Evolutionary conservation across 2,329 filamentous ascomycete species (phyloP).

Genomic region (Curvularia sp.): DNA sequence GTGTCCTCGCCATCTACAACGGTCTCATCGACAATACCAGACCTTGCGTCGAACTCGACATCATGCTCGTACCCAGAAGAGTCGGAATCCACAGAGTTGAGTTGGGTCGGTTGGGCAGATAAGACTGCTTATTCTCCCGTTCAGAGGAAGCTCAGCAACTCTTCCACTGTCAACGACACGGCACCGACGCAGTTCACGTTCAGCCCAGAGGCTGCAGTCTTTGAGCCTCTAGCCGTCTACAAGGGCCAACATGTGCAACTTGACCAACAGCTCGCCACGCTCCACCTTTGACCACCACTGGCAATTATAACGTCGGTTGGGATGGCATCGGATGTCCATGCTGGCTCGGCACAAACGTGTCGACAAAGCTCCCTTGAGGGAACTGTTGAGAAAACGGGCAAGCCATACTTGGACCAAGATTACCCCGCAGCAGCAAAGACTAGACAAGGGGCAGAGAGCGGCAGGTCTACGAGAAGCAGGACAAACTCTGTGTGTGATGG

Average conservation of each 20-base stretch:
- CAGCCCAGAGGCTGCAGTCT: conserved; percentile 34
- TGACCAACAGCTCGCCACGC: conserved; percentile 22
- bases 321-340: conserved; percentile 24
- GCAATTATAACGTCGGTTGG: conserved; percentile 7
- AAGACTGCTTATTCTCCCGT: conserved; percentile 35
- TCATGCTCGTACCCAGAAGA: conserved; percentile 23
- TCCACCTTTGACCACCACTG: conserved; percentile 29
- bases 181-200: conserved; percentile 26
- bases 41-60: conserved; percentile 24
- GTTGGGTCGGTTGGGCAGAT: conserved; percentile 45
- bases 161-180: conserved; percentile 26
- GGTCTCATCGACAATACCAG: conserved; percentile 17
- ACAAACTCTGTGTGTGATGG: conserved; percentile 32
- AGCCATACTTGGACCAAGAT: conserved; percentile 15
- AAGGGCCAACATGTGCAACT: conserved; percentile 4
- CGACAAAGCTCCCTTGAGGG: neutral
- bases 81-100: conserved; percentile 31
- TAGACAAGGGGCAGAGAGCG: conserved; percentile 1
- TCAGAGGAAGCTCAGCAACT: conserved; percentile 21
- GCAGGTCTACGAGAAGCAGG: conserved; percentile 17
- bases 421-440: conserved; percentile 12
- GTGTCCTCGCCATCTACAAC: conserved; percentile 21
- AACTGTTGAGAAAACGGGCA: conserved; percentile 6
- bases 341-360: conserved; percentile 8
- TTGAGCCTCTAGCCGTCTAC: conserved; percentile 26